phyloP scores from a whole-genome alignment of 2,329 filamentous ascomycete genomes.

The Nigrospora sphaerica region DNA sequence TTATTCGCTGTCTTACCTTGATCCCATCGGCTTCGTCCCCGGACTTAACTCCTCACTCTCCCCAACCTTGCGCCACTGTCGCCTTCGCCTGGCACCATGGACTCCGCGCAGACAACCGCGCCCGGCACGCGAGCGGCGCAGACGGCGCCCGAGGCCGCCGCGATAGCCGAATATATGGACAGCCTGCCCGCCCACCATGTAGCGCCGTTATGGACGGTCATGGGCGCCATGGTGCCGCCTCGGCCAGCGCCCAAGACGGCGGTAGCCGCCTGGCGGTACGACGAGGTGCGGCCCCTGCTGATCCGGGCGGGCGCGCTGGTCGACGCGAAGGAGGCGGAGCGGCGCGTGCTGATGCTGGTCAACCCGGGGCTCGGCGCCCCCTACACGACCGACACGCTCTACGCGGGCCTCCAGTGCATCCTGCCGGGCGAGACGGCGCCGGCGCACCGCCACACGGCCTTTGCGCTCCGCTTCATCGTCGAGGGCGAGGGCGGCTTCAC shows the following conservation, averaged over 20 bases:
- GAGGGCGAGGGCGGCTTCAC: slow-evolving; percentile 47
- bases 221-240: slow-evolving; percentile 21
- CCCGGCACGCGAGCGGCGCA: too few relatives aligned
- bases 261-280: slow-evolving; percentile 26
- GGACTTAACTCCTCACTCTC: too few relatives aligned
- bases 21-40: too few relatives aligned
- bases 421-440: slow-evolving; percentile 44
- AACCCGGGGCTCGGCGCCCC: slow-evolving; percentile 26
- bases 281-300: slow-evolving; percentile 22
- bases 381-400: slow-evolving; percentile 48
- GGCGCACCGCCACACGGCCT: slow-evolving; percentile 46
- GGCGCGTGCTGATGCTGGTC: slow-evolving; percentile 28
- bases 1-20: too few relatives aligned
- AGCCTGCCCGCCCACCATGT: neutral
- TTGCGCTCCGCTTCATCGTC: slow-evolving; percentile 48
- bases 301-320: slow-evolving; percentile 24
- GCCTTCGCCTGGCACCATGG: too few relatives aligned
- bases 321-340: slow-evolving; percentile 25
- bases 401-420: slow-evolving; percentile 46
- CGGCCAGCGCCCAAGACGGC: slow-evolving; percentile 31
- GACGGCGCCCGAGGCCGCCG: too few relatives aligned
- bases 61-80: too few relatives aligned
- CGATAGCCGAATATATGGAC: neutral
- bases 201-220: slow-evolving; percentile 2
- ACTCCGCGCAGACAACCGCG: too few relatives aligned